Evolutionary conservation across 2,329 filamentous ascomycete species (phyloP).

Genomic region (Orbilia brochopaga): DNA sequence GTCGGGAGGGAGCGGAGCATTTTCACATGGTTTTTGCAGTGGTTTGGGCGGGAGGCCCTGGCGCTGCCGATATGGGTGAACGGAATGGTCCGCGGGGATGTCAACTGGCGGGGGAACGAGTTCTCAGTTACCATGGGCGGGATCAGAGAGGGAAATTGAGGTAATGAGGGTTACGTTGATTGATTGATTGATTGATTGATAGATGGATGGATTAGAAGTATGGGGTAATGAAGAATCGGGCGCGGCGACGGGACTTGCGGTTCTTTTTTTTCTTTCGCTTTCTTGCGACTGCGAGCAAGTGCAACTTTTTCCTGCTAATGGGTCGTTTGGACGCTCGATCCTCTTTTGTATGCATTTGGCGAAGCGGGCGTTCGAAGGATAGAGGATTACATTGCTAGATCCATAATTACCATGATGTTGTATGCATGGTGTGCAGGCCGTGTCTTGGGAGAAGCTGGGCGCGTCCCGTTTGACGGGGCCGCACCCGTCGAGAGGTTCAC

Average conservation of each 20-base stretch:
- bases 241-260: conserved; percentile 7
- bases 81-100: conserved; percentile 86
- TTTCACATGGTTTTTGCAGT: conserved; percentile 76
- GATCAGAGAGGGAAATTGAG: conserved; percentile 27
- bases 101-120: conserved; percentile 76
- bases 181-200: not conserved
- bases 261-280: not conserved
- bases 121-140: conserved; percentile 46
- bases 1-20: conserved; percentile 60
- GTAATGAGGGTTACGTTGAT: not conserved
- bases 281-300: too few species aligned
- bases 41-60: conserved; percentile 81
- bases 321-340: too few species aligned
- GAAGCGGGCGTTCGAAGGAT: not conserved
- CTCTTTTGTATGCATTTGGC: conserved; percentile 7
- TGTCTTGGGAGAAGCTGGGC: conserved; percentile 1
- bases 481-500: too few species aligned
- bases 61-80: conserved; percentile 88
- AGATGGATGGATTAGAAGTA: not conserved
- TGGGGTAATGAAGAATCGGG: not conserved
- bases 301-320: conserved; percentile 12
- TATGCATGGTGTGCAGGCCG: not conserved
- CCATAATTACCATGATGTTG: not conserved
- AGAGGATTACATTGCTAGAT: not conserved
- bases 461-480: not conserved